Base-by-base conservation (phyloP, 1,139 yeast genomes). In the Casaregolazyma lundiana region DNA sequence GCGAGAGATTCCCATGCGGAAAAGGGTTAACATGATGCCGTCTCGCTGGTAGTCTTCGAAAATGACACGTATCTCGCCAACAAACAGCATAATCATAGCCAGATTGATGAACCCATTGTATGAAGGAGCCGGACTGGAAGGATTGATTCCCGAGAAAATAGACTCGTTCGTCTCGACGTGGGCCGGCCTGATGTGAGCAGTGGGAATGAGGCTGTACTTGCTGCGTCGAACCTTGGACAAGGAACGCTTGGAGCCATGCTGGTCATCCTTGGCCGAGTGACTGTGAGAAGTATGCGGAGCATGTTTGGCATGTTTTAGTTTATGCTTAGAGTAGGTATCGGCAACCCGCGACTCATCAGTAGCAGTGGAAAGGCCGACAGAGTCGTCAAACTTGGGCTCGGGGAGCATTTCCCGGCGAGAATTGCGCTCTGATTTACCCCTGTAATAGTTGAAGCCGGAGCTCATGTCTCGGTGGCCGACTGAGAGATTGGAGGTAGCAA, bases 41-140 rank as follows among this genome's bases (percentile, higher is more conserved):
- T 67, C 63, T 43, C 60, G 61, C 17, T 53, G 55, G 57, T 67
- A 69, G 53, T 70, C 71, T 40, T 64, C 68, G 34, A 65, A 52
- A 35, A 70, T 50, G 19, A 70, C 59, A n/a, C 73, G 64, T 34
- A 69, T 50, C 44, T 70, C 70, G 29, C 73, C 69, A 24, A 63
- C 61, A 19, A 63, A 56, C 41, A 71, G 58, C 2, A 68, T 59
- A 15, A 71, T 64, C 64, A 69, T 61, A 13, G 67, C 62, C 35
- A 71, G 56, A 51, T 71, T 71, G 42, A 65, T 66, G 53, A 71
- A 66, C 17, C 75, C 75, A 2, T 64, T 58, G 44, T 55, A 62
- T 13, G 63, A 57, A 6, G 62, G 42, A 29, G 42, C 35, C 4
- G 42, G 36, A 9, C 29, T 19, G n/a, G n/a, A n/a, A n/a, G n/a